Conservation (phyloP, 768 basidiomycete genomes). For the Lyophyllum semitale region DNA sequence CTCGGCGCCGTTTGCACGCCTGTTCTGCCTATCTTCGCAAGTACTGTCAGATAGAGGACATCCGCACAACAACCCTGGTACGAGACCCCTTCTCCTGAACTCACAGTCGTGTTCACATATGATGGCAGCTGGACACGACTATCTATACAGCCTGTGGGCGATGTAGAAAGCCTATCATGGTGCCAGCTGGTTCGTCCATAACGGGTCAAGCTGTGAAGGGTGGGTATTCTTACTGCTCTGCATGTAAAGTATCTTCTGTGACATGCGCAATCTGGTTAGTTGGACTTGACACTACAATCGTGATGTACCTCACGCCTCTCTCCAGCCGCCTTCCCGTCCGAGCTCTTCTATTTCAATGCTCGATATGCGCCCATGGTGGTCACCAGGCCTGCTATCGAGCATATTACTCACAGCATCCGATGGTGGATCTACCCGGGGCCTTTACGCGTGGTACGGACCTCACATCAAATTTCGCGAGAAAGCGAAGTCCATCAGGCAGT, state of each 20-base stretch:
- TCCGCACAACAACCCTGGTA: slow-evolving; percentile 58
- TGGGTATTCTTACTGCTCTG: slow-evolving; percentile 55
- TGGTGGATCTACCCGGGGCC: slow-evolving; percentile 45
- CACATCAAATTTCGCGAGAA: slow-evolving; percentile 14
- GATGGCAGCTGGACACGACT: slow-evolving; percentile 63
- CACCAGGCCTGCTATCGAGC: slow-evolving; percentile 77
- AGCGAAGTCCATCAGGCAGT: slow-evolving; percentile 16
- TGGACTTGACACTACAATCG: neutral
- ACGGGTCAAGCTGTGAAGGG: slow-evolving; percentile 32
- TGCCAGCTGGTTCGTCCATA: slow-evolving; percentile 36
- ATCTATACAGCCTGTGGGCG: slow-evolving; percentile 71
- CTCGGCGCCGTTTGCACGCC: slow-evolving; percentile 59
- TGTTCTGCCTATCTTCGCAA: slow-evolving; percentile 80
- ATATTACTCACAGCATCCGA: slow-evolving; percentile 63
- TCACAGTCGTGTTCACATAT: neutral
- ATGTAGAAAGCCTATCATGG: slow-evolving; percentile 64
- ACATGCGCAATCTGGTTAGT: slow-evolving; percentile 77
- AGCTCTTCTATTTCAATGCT: slow-evolving; percentile 70
- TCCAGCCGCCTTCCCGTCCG: slow-evolving; percentile 76
- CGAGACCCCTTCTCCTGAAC: slow-evolving; percentile 12
- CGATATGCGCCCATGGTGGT: slow-evolving; percentile 78
- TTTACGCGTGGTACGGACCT: slow-evolving; percentile 10
- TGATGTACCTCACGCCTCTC: neutral
- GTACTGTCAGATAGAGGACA: slow-evolving; percentile 49
- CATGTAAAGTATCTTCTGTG: slow-evolving; percentile 49